Evolutionary conservation across 257 asterid genomes (phyloP).

Genomic region (Echium plantagineum): DNA sequence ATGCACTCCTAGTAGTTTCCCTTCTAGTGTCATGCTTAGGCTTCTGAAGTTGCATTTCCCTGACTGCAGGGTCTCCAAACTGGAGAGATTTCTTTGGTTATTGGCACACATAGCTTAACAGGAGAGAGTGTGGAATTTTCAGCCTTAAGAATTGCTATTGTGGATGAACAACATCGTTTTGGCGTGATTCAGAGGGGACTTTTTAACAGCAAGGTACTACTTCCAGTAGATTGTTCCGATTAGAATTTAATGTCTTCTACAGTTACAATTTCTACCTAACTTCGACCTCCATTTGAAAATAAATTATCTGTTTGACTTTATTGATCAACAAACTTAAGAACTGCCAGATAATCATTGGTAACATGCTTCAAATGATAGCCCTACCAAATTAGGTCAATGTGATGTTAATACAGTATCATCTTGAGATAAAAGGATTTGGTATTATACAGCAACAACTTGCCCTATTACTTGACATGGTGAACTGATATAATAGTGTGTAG

Average conservation of each 20-base stretch:
- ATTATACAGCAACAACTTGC: no score
- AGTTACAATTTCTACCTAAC: no score
- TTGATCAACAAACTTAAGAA: no score
- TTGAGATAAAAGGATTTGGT: no score
- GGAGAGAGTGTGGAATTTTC: slow-evolving; percentile 82
- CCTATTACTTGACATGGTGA: no score
- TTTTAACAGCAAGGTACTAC: slow-evolving; percentile 84
- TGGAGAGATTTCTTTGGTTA: slow-evolving; percentile 82
- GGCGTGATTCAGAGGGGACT: slow-evolving; percentile 96
- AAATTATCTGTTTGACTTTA: no score
- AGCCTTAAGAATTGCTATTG: slow-evolving; percentile 75
- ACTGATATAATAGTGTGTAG: no score
- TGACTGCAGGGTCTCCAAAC: slow-evolving; percentile 60
- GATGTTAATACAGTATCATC: no score
- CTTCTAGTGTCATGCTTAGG: background rate
- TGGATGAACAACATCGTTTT: slow-evolving; percentile 95
- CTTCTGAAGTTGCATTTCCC: slow-evolving; percentile 14
- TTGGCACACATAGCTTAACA: slow-evolving; percentile 87
- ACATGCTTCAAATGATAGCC: no score
- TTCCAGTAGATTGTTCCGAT: slow-evolving; percentile 4
- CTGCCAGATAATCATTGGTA: no score
- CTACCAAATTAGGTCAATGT: no score
- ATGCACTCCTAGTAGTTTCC: slow-evolving; percentile 4
- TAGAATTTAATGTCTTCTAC: background rate
- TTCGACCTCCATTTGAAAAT: background rate